phyloP scores from a whole-genome alignment of 495 filamentous ascomycete genomes.

The Jackrogersella minutella region DNA sequence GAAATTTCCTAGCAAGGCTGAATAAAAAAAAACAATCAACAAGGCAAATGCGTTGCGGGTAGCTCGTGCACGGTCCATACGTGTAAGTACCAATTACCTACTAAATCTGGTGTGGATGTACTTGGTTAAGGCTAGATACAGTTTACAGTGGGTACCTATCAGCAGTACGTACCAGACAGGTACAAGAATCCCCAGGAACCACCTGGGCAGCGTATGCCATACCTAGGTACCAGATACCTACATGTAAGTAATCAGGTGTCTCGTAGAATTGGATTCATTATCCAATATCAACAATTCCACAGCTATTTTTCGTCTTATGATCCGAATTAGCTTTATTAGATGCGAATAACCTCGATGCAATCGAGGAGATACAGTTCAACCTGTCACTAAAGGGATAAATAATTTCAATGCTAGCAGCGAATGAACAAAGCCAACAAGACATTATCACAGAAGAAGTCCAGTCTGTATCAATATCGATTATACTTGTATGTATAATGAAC shows the following conservation, averaged over 20 bases:
- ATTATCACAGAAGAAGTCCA: neutral
- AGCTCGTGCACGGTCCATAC: constrained; percentile 38
- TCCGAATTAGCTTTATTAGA: no score
- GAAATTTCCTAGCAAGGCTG: constrained; percentile 42
- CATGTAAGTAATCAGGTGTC: neutral
- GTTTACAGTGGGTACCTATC: neutral
- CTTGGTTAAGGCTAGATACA: no score
- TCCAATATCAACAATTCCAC: neutral
- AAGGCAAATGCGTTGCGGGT: constrained; percentile 30
- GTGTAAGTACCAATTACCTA: no score
- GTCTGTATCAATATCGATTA: neutral
- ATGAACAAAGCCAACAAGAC: neutral
- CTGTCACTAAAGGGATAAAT: neutral
- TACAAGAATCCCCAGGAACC: neutral
- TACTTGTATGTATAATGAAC: neutral
- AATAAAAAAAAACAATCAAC: constrained; percentile 49
- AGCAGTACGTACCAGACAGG: no score
- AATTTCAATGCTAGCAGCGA: neutral
- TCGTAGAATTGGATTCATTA: no score
- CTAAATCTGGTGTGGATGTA: no score
- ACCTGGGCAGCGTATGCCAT: no score
- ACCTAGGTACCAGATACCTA: neutral
- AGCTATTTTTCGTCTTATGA: no score
- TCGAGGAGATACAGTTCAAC: neutral
- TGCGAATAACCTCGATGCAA: neutral